phyloP scores from a whole-genome alignment of 164 flowering plant genomes.

The Litsea cubeba region DNA sequence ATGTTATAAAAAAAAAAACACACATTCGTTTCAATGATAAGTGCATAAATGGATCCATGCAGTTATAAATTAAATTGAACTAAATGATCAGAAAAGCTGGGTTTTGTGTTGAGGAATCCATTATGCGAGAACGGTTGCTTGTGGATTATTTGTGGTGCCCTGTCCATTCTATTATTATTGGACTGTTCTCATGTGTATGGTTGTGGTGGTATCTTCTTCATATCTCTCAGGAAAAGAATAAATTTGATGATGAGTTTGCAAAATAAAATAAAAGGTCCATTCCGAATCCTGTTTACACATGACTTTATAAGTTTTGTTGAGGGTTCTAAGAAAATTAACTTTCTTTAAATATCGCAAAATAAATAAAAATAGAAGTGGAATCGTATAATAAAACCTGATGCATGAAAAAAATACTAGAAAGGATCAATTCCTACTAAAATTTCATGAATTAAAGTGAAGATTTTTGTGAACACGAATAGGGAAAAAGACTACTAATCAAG shows the following conservation, averaged over 20 bases:
- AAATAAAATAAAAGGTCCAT: background rate
- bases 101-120: no score
- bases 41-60: no score
- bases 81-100: no score
- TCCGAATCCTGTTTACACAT: background rate
- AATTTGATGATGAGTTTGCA: background rate
- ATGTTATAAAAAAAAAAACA: no score
- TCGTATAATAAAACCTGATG: background rate
- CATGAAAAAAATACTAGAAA: background rate
- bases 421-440: background rate
- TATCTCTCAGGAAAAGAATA: background rate
- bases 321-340: background rate
- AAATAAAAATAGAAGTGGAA: background rate
- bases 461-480: background rate
- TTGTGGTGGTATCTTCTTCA: background rate
- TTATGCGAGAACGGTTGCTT: no score
- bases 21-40: no score
- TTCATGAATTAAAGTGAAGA: background rate
- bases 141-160: no score
- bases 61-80: no score
- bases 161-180: background rate
- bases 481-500: background rate
- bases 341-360: background rate
- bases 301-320: background rate
- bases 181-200: background rate